phyloP scores from a whole-genome alignment of 345 rosid species.

The Populus euphratica region DNA sequence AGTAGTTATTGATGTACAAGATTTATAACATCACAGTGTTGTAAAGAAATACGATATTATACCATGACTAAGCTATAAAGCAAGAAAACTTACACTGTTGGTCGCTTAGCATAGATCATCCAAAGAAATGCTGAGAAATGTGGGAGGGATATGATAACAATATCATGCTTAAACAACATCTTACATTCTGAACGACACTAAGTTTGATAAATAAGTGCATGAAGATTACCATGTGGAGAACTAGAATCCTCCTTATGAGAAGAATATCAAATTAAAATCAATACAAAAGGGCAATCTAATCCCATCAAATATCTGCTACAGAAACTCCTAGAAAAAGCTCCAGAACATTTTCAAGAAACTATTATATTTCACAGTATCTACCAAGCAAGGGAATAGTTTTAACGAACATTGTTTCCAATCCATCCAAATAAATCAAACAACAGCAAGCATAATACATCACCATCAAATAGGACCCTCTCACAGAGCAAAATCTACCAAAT shows the following conservation, averaged over 20 bases:
- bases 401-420: neutral
- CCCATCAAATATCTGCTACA: neutral
- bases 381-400: neutral
- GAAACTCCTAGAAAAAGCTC: neutral
- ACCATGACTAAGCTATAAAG: neutral
- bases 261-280: neutral
- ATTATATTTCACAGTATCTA: neutral
- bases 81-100: neutral
- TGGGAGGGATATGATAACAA: neutral
- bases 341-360: neutral
- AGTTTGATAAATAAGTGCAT: neutral
- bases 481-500: neutral
- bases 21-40: too few species aligned
- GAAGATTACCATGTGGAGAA: neutral
- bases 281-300: neutral
- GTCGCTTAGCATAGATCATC: neutral
- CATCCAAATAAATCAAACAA: neutral
- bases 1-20: neutral
- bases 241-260: neutral
- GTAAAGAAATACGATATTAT: neutral
- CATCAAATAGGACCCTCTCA: neutral
- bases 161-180: neutral
- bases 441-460: neutral
- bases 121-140: too few species aligned
- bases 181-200: neutral